Base-by-base conservation (phyloP, 2,329 filamentous ascomycete genomes). In the Arachnomyces sp. region DNA sequence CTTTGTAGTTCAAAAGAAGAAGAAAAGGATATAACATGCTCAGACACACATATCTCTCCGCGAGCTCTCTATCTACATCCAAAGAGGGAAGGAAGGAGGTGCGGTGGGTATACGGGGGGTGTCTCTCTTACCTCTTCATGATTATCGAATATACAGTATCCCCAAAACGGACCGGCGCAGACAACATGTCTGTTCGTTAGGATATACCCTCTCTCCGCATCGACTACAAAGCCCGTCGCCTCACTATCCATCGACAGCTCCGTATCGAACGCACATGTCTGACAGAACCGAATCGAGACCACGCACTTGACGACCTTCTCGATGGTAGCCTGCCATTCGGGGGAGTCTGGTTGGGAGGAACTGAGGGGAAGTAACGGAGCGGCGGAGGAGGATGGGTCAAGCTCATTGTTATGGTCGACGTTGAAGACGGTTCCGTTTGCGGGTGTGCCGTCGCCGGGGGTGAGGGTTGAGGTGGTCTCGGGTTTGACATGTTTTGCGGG, bases 241-340 rank as follows among this genome's bases (percentile, higher is more conserved):
- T 98, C 92, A 55, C 88, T 95, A 13, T 87, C 87, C 62, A 94
- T 75, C 5, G 92, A 92, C 18, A 86, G 72, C 54, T 98, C 92
- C n/a, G 92, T 96, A 62, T 98, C 92, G 62, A 98, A 98, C 16
- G 90, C 89, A 62, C 86, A 94, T 0, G 92, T 95, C 72, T 95
- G 88, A 62, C 90, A 96, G 69, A 98, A 98, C 51, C 94, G 85
- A 55, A 98, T 96, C n/a, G 90, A 95, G 36, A 98, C 92, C 13
- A 96, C 92, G 52, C 89, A 95, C 60, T 84, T 82, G 39, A 98
- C 89, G 3, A 98, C 92, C 46, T 80, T 83, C 64, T 95, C 89
- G 45, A 96, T 94, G 1, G 89, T 95, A 37, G 82, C 84, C 65
- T 96, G 90, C 92, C 92, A 98, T 67, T 94, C 89, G 16, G 80